Evolutionary conservation across 805 yeast genomes (phyloP).

Genomic region (Starmerella cellae): DNA sequence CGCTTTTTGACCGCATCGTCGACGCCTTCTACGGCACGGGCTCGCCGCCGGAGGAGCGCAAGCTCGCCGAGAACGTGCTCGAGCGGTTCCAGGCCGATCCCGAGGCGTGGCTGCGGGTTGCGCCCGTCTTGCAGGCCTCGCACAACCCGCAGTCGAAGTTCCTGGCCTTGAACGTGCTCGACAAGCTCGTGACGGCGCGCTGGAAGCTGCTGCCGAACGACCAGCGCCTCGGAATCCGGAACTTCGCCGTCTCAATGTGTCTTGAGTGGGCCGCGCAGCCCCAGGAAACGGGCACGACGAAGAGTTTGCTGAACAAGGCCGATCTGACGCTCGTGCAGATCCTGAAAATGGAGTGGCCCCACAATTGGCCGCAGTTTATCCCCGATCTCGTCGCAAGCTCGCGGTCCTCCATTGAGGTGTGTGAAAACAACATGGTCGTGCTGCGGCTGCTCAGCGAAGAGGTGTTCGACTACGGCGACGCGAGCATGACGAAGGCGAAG

Average conservation of each 20-base stretch:
- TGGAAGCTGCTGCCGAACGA: constrained; percentile 88
- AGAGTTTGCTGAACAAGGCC: constrained; percentile 79
- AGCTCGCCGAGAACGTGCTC: constrained; percentile 30
- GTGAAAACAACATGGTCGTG: constrained; percentile 95
- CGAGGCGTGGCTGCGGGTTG: constrained; percentile 92
- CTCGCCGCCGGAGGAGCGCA: constrained; percentile 34
- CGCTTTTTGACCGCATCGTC: constrained; percentile 68
- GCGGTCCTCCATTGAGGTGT: constrained; percentile 75
- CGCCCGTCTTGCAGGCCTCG: constrained; percentile 64
- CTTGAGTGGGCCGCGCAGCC: constrained; percentile 82
- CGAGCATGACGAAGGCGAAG: constrained; percentile 93
- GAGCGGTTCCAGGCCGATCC: constrained; percentile 74
- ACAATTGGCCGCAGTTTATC: constrained; percentile 92
- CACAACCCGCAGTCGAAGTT: constrained; percentile 78
- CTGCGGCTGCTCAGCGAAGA: constrained; percentile 83
- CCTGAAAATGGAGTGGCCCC: constrained; percentile 98
- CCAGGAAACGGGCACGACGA: constrained; percentile 51
- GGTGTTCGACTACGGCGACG: constrained; percentile 89
- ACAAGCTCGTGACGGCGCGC: constrained; percentile 75
- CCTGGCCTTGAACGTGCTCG: constrained; percentile 80
- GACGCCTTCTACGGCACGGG: constrained; percentile 72
- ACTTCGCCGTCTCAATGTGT: constrained; percentile 87
- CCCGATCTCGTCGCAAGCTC: constrained; percentile 84
- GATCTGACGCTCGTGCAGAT: constrained; percentile 89
- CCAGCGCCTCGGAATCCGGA: constrained; percentile 84